Conservation (phyloP, 129 eudicot species). For the Arctium lappa region DNA sequence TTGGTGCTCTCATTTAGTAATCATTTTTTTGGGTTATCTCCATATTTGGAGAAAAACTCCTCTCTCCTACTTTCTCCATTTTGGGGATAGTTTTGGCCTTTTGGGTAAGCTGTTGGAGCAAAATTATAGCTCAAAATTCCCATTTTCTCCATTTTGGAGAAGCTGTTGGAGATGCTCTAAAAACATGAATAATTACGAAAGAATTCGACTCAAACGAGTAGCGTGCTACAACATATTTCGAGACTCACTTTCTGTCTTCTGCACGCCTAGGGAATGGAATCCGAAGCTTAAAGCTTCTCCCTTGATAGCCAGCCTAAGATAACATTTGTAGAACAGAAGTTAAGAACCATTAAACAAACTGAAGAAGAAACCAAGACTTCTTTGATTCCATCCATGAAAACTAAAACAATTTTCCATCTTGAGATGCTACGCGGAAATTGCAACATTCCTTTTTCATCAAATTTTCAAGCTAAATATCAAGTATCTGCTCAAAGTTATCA, state of each 20-base stretch:
- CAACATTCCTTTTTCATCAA: background rate
- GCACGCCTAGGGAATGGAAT: conserved; percentile 92
- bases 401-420: background rate
- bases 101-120: no score
- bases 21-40: no score
- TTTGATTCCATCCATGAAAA: background rate
- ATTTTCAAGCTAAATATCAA: background rate
- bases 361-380: background rate
- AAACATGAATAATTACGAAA: background rate
- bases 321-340: background rate
- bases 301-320: conserved; percentile 73
- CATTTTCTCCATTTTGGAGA: no score
- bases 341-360: background rate
- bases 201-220: background rate
- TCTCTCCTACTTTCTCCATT: no score
- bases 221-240: background rate
- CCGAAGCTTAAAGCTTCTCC: conserved; percentile 80
- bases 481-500: background rate
- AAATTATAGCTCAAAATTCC: no score
- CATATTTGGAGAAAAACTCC: no score
- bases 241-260: conserved; percentile 74
- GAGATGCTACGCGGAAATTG: background rate
- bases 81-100: no score
- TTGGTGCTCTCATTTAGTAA: no score
- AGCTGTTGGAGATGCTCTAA: background rate